phyloP scores from a whole-genome alignment of 805 yeast species.

The Pichia cephalocereana region DNA sequence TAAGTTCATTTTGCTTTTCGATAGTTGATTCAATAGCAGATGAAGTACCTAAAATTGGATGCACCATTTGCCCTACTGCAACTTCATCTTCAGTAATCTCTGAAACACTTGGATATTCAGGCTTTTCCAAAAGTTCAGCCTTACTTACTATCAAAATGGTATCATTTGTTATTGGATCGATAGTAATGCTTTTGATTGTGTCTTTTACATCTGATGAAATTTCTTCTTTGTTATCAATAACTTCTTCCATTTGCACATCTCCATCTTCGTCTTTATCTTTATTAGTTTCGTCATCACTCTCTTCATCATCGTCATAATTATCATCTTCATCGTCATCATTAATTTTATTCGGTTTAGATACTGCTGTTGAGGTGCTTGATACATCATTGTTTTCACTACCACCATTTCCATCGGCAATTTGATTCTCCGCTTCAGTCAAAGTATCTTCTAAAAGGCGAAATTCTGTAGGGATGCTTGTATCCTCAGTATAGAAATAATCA shows the following conservation, averaged over 20 bases:
- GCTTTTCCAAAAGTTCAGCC: slow-evolving; percentile 19
- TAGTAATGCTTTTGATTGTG: neutral
- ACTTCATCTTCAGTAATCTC: slow-evolving; percentile 22
- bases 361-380: neutral
- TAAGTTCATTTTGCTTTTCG: slow-evolving; percentile 28
- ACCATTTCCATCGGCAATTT: neutral
- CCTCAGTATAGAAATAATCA: slow-evolving; percentile 26
- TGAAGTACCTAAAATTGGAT: slow-evolving; percentile 27
- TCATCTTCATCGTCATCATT: slow-evolving; percentile 17
- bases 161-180: slow-evolving; percentile 1
- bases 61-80: slow-evolving; percentile 26
- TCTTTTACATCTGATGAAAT: too few species aligned
- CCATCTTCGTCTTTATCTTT: slow-evolving; percentile 11
- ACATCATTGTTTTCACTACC: neutral
- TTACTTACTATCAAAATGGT: slow-evolving; percentile 9
- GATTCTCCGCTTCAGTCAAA: slow-evolving; percentile 16
- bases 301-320: slow-evolving; percentile 20
- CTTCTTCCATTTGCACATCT: slow-evolving; percentile 4
- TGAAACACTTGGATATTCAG: slow-evolving; percentile 20
- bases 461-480: slow-evolving; percentile 7
- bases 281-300: slow-evolving; percentile 14
- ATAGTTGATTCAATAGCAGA: slow-evolving; percentile 35
- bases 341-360: slow-evolving; percentile 16
- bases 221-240: neutral
- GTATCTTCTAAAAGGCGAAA: slow-evolving; percentile 23